phyloP scores from a whole-genome alignment of 2,329 filamentous ascomycete genomes.

The Trichophyton simii region DNA sequence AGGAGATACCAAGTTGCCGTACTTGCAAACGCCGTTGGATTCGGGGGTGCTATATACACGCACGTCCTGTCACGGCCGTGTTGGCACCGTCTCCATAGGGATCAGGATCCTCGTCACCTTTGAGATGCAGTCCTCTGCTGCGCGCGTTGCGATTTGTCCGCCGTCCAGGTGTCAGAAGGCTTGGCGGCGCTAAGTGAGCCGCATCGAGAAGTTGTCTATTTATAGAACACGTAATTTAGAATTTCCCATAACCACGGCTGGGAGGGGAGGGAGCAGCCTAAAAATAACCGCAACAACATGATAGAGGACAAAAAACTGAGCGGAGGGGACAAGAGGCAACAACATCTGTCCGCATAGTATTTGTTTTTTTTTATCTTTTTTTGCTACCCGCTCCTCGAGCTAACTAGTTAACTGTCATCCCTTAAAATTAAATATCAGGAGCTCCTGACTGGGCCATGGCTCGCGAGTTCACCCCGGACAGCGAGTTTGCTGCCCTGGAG shows the following conservation, averaged over 20 bases:
- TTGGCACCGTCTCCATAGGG: too few species aligned
- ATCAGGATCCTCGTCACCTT: too few species aligned
- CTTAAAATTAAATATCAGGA: background rate
- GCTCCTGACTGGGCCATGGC: conserved; percentile 9
- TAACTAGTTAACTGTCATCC: background rate
- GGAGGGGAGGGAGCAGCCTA: background rate
- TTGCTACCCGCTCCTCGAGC: background rate
- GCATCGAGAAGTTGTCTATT: background rate
- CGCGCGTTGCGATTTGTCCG: too few species aligned
- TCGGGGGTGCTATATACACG: too few species aligned
- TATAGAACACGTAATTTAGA: background rate
- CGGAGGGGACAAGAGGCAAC: background rate
- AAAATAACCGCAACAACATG: conserved; percentile 1
- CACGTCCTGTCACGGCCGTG: too few species aligned
- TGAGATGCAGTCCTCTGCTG: too few species aligned
- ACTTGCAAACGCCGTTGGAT: too few species aligned
- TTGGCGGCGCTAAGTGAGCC: conserved; percentile 3
- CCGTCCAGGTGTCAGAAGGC: background rate
- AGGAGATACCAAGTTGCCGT: too few species aligned
- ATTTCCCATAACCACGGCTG: background rate
- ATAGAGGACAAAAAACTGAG: background rate
- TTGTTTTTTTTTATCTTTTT: background rate
- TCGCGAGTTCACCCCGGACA: conserved; percentile 10
- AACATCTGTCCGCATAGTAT: background rate
- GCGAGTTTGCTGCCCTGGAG: conserved; percentile 18